Conservation (phyloP, 768 basidiomycete species). For the Gloeophyllum trabeum region DNA sequence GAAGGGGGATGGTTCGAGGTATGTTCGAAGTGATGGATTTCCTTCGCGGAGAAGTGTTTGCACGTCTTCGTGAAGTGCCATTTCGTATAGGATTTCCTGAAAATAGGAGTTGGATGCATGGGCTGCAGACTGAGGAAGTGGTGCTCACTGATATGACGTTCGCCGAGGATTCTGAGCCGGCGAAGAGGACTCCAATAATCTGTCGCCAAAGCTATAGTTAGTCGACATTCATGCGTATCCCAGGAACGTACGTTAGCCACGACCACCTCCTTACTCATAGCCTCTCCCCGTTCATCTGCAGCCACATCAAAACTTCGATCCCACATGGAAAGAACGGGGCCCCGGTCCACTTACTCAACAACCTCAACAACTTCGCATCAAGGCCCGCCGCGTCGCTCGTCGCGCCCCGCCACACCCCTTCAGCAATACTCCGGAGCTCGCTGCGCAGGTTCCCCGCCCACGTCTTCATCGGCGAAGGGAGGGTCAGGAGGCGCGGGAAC, state of each 20-base stretch:
- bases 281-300: too few relatives aligned
- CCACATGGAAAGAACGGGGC: too few relatives aligned
- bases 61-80: background rate
- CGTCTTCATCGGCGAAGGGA: slow-evolving; percentile 5
- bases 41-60: slow-evolving; percentile 1
- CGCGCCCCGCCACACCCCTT: slow-evolving; percentile 4
- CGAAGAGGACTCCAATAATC: slow-evolving; percentile 5
- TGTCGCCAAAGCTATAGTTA: too few relatives aligned
- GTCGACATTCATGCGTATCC: too few relatives aligned
- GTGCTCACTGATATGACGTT: slow-evolving; percentile 4
- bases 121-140: background rate
- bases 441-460: slow-evolving; percentile 3
- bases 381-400: background rate
- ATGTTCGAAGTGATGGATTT: background rate
- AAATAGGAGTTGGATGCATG: background rate
- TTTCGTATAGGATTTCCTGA: slow-evolving; percentile 5
- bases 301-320: too few relatives aligned
- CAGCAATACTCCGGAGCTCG: slow-evolving; percentile 6
- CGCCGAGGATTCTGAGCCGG: slow-evolving; percentile 5
- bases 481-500: slow-evolving; percentile 5
- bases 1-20: background rate
- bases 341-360: too few relatives aligned
- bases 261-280: too few relatives aligned
- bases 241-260: too few relatives aligned
- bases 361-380: slow-evolving; percentile 6